phyloP scores from a whole-genome alignment of 768 basidiomycete species.

The Dacryopinax primogenitus region DNA sequence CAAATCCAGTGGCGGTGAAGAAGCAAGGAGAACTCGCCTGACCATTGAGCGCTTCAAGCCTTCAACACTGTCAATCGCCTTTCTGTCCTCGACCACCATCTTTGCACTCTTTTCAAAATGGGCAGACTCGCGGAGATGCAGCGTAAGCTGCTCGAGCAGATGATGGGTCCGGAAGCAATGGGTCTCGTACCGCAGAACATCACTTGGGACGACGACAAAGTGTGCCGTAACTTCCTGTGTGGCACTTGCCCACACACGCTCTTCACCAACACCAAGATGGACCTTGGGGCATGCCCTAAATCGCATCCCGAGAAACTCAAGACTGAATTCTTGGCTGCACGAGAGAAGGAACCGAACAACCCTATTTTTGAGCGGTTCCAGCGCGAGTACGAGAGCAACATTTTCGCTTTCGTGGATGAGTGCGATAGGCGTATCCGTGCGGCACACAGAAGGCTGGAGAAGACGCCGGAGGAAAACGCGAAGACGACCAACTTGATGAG shows the following conservation, averaged over 20 bases:
- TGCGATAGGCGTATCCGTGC: conserved; percentile 92
- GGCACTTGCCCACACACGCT: conserved; percentile 97
- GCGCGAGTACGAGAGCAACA: conserved; percentile 90
- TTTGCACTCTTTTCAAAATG: conserved; percentile 37
- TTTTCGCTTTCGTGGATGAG: conserved; percentile 93
- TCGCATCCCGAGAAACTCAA: conserved; percentile 90
- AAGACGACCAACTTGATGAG: conserved; percentile 98
- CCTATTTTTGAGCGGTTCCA: conserved; percentile 79
- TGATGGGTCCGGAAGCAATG: conserved; percentile 99
- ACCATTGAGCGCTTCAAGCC: not conserved
- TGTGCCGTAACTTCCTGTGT: conserved; percentile 94
- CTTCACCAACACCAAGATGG: conserved; percentile 99
- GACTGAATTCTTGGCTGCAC: conserved; percentile 72
- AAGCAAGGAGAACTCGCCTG: not conserved
- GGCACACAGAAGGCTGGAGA: conserved; percentile 89
- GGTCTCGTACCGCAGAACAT: conserved; percentile 87
- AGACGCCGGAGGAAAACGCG: conserved; percentile 98
- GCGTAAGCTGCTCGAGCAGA: conserved; percentile 92
- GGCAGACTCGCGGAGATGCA: conserved; percentile 95
- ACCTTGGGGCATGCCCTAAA: conserved; percentile 92
- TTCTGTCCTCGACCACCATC: not conserved
- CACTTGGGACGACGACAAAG: conserved; percentile 91
- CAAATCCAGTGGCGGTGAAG: not conserved
- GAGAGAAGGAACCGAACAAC: conserved; percentile 59
- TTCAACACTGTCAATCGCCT: not conserved